Conservation (phyloP, 2,329 filamentous ascomycete genomes). For the Dichotomopilus funicola region DNA sequence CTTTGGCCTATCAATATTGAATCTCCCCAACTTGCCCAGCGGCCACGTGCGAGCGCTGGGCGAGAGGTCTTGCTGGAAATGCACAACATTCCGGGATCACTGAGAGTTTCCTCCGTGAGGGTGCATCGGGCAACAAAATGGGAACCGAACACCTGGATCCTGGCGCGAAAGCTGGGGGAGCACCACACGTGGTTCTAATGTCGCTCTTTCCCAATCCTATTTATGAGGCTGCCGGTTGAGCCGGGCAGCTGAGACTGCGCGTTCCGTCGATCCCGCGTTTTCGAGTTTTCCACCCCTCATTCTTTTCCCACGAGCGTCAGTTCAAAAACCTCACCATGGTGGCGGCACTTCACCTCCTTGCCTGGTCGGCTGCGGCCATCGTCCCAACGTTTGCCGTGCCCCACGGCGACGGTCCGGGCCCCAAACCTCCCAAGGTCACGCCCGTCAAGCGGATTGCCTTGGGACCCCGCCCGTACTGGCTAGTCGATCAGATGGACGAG, state of each 20-base stretch:
- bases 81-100: not conserved
- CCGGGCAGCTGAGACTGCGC: no score
- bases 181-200: no score
- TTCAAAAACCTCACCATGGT: not conserved
- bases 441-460: constrained; percentile 47
- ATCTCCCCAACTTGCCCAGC: not conserved
- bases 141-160: not conserved
- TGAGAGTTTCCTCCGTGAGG: not conserved
- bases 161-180: no score
- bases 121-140: not conserved
- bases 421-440: constrained; percentile 1
- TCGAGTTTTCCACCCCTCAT: not conserved
- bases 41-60: not conserved
- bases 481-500: constrained; percentile 57
- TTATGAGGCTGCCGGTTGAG: no score
- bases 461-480: constrained; percentile 58
- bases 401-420: not conserved
- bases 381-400: constrained; percentile 2
- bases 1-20: not conserved
- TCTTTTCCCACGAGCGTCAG: not conserved
- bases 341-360: not conserved
- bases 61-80: not conserved
- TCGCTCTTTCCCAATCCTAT: no score
- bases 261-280: not conserved
- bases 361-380: not conserved